Base-by-base conservation (phyloP, 768 basidiomycete species). In the Clathrus columnatus region DNA sequence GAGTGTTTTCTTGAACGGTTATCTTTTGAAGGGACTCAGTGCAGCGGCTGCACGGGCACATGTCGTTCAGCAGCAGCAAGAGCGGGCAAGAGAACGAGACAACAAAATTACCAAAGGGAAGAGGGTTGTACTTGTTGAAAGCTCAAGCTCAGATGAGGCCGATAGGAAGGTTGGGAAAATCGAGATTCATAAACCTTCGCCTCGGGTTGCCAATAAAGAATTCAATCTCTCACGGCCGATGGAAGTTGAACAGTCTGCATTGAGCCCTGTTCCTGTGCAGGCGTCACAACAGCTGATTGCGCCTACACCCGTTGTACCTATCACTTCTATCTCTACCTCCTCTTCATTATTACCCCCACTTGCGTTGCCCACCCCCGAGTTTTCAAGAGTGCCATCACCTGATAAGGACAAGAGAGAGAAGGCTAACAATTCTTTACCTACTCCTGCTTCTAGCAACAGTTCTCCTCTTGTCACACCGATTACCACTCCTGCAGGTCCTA, bases 1-100 rank as follows among this genome's bases (percentile, higher is more conserved):
- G 57, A 88, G 85, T 57, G 86, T 97, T 56, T 80, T 84, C 54
- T 75, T 99, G 56, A 99, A 99, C 60, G 94, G 93, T 3, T 97
- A 91, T 65, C 76, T 97, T 16, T 78, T 99, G 57, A 94, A 91
- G 69, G 87, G 87, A 4, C 85, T 89, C 43, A 85, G 83, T 0
- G 81, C 81, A 10, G 84, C 80, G 27, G 68, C 56, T 57, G 69
- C 58, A 60, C 64, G 10, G 4, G 36, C 36, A 4, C 36, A 36
- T 11, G 36, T 36, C n/a, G 36, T 36, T 11, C 36, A 36, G 36
- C 26, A 8, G 47, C 47, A 48, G 11, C 47, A 24, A 48, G 24
- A 48, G 11, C 6, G 24, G 10, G 47, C 14, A 18, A 48, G 28
- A 29, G 28, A 14, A 4, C 20, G 14, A 5, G 28, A 26, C 16